phyloP scores from a whole-genome alignment of 345 rosid genomes.

The Brassica rapa region DNA sequence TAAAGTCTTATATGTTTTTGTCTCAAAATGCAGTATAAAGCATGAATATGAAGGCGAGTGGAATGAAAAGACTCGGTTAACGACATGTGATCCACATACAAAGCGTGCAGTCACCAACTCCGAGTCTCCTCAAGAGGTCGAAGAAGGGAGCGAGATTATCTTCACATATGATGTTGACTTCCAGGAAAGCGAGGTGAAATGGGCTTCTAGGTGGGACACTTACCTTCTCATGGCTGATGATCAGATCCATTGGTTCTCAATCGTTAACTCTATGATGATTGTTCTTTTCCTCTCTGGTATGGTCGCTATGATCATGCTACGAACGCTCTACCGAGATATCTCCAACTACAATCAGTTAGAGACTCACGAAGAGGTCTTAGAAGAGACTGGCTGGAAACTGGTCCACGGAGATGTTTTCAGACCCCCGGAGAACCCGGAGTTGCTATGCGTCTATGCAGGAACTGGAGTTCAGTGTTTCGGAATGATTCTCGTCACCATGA shows the following conservation, averaged over 20 bases:
- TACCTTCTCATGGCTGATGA: slow-evolving; percentile 92
- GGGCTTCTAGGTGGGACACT: slow-evolving; percentile 98
- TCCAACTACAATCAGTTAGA: slow-evolving; percentile 93
- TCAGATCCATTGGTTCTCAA: slow-evolving; percentile 96
- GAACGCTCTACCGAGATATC: slow-evolving; percentile 87
- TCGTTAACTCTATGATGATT: slow-evolving; percentile 90
- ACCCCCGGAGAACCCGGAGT: slow-evolving; percentile 68
- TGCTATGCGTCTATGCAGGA: slow-evolving; percentile 84
- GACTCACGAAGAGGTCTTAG: slow-evolving; percentile 92
- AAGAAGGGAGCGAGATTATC: slow-evolving; percentile 65
- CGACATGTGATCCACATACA: slow-evolving; percentile 86
- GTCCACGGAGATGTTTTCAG: slow-evolving; percentile 96
- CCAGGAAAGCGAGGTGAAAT: slow-evolving; percentile 86
- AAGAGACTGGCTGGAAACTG: slow-evolving; percentile 94
- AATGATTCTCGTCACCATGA: slow-evolving; percentile 87
- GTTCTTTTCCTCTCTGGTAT: slow-evolving; percentile 95
- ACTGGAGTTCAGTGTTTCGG: slow-evolving; percentile 90
- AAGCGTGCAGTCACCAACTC: slow-evolving; percentile 72
- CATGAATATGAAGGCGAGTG: slow-evolving; percentile 78
- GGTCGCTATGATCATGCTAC: slow-evolving; percentile 97
- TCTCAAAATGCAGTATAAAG: slow-evolving; percentile 57
- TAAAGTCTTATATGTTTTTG: slow-evolving; percentile 16
- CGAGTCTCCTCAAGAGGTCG: slow-evolving; percentile 86
- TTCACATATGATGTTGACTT: slow-evolving; percentile 90
- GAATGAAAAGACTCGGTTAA: slow-evolving; percentile 66